phyloP scores from a whole-genome alignment of 768 basidiomycete genomes.

The Psilocybe azurescens region DNA sequence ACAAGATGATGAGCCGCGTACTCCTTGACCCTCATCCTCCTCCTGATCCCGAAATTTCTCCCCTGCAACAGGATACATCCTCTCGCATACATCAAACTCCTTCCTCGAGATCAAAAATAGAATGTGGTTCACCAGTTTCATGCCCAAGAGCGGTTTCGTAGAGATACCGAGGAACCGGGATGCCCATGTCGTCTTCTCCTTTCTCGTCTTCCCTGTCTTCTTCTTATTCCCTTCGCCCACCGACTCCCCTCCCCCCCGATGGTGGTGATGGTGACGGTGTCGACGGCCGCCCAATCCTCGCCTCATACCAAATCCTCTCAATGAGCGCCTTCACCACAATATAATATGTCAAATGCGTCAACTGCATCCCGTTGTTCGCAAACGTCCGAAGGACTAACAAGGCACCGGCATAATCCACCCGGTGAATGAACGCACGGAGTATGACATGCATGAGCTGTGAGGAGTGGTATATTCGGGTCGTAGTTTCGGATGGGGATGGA shows the following conservation, averaged over 20 bases:
- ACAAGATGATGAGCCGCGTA: too few relatives aligned
- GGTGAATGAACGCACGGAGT: neutral
- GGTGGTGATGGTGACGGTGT: neutral
- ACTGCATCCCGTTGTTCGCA: neutral
- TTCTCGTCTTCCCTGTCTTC: neutral
- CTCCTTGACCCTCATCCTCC: neutral
- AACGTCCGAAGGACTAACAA: neutral
- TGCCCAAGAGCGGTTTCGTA: neutral
- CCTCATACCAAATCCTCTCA: slow-evolving; percentile 1
- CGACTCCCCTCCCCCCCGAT: too few relatives aligned
- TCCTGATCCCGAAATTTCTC: neutral
- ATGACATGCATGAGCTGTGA: neutral
- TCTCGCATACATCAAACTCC: neutral
- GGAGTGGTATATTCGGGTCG: neutral
- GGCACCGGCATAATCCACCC: neutral
- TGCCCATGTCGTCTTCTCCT: neutral
- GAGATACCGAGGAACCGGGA: neutral
- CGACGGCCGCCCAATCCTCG: neutral
- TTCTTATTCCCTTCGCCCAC: neutral
- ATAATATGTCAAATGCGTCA: neutral
- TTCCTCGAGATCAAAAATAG: neutral
- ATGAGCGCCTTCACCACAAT: neutral
- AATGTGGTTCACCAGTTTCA: slow-evolving; percentile 1
- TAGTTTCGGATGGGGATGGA: neutral
- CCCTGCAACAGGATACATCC: neutral